Base-by-base conservation (phyloP, 2,329 filamentous ascomycete genomes). In the Paraconiothyrium sp. region DNA sequence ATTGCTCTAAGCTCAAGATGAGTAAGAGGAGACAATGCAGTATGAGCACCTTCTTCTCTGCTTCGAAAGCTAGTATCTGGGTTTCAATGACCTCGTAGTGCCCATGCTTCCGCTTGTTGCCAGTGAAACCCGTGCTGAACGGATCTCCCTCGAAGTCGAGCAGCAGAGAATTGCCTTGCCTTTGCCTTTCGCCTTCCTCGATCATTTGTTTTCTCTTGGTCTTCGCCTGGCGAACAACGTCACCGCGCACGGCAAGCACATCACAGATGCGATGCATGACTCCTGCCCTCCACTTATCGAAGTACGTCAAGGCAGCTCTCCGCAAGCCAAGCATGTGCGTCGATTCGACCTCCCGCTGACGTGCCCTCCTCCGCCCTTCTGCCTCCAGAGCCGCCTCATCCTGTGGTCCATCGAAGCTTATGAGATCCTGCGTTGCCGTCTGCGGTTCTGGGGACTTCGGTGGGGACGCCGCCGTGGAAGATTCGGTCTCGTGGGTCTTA, bases 281-380 rank as follows among this genome's bases (percentile, higher is more conserved):
- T 9, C 84, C 82, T 4, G 87, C 83, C 68, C 92, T 88, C 94
- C 94, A 98, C 69, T 92, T 90, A 61, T 90, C 88, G 74, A 94
- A 96, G 75, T 89, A 89, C 1, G 85, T 81, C 3, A 95, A 76
- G 0, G 88, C 84, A 59, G 90, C 88, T 65, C 86, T 88, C 78
- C 88, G 92, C 71, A 93, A 79, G 70, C 91, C 90, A 58, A 84
- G 79, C 72, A 90, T 84, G 56, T 82, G 80, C 6, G 80, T 79
- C 0, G 77, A 78, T 34, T 80, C 81, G 22, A 86, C 72, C 62
- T 86, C 84, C 58, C 81, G 80, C 69, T 83, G 79, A 47, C 83
- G 72, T 51, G 78, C 68, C 34, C 70, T 72, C 20, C 61, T 65
- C 1, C 55, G 62, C 35, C 61, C 57, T 39, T 70, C 63, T 7